Base-by-base conservation (phyloP, 805 yeast species). In the Monosporozyma aquatica region DNA sequence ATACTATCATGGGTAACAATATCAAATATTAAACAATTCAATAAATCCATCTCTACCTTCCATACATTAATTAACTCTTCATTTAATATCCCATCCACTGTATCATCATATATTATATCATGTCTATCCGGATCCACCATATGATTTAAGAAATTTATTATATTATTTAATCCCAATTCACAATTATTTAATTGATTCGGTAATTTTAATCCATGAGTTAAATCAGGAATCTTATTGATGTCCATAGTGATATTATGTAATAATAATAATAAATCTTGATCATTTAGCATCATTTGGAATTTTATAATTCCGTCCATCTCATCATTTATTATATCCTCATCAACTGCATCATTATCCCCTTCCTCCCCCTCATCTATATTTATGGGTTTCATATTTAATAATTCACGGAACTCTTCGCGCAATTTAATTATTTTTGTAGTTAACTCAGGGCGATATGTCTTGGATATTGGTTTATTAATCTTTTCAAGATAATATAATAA, bases 21-120 rank as follows among this genome's bases (percentile, higher is more conserved):
- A 18, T 42, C 48, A 37, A 53, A 54, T 15, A 52, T 42, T 29
- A 44, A 43, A 36, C 49, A 52, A 37, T 56, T 54, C 30, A 54
- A 39, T 15, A 51, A 20, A 37, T 55, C 56, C 13, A 55, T 43
- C 38, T 56, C 56, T 5, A 36, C 38, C n/a, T 51, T 47, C 61
- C 60, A 55, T 27, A 46, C 46, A 15, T 48, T 46, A 21, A 54
- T 40, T 37, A 56, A 40, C 24, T 56, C 61, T 9, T 28, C 41
- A 22, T 23, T 20, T 11, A 38, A 28, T 4, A 22, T 30, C 6
- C 41, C 40, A 18, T 50, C 49, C 22, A 55, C 18, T 43, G 43
- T n/a, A 54, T 44, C 37, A 25, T 36, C 41, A 41, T 40, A 20
- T 25, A 22, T 23, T 26, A 30, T n/a, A 18, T 25, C 15, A 27